These are phyloP conservation scores for Falciphora oryzae DNA, from an alignment of 2,329 filamentous ascomycete species.

Conservation along the genomic window DNA sequence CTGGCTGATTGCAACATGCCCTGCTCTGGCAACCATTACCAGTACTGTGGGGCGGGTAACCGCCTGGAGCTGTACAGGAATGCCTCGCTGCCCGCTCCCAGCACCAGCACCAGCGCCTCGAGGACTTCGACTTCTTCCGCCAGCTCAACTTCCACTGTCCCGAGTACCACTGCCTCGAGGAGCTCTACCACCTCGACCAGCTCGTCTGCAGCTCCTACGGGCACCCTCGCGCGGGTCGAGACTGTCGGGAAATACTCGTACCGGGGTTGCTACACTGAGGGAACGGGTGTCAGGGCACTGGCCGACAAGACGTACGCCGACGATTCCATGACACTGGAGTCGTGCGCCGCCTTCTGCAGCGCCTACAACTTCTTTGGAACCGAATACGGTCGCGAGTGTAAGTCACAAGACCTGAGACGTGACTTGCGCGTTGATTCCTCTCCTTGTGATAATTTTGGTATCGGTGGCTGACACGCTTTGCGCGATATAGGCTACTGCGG, in stretches of 20 bases:
- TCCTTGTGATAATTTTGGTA: not conserved
- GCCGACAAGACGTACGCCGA: conserved; percentile 39
- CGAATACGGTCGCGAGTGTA: conserved; percentile 44
- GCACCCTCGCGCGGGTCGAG: conserved; percentile 31
- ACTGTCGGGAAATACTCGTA: conserved; percentile 21
- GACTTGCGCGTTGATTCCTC: not conserved
- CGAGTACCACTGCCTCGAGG: conserved; percentile 14
- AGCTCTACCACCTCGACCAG: conserved; percentile 28
- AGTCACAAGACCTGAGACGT: conserved; percentile 10
- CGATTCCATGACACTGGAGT: conserved; percentile 39
- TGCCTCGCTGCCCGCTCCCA: conserved; percentile 11
- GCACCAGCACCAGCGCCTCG: not conserved
- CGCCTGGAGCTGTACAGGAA: conserved; percentile 27
- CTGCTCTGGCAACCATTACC: conserved; percentile 28
- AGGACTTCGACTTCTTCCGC: conserved; percentile 18
- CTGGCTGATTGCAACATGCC: conserved; percentile 30
- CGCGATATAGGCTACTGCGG: conserved; percentile 23
- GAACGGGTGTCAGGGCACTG: conserved; percentile 44
- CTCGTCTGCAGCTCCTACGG: conserved; percentile 25
- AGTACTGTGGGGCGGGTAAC: conserved; percentile 33
- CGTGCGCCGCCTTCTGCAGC: conserved; percentile 42
- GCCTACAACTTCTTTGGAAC: conserved; percentile 42
- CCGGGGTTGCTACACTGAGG: conserved; percentile 56
- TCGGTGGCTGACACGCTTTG: not conserved
- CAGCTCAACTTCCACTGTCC: conserved; percentile 26